Evolutionary conservation across 176 grass and related monocot genomes (phyloP).

Genomic region (Ensete ventricosum): DNA sequence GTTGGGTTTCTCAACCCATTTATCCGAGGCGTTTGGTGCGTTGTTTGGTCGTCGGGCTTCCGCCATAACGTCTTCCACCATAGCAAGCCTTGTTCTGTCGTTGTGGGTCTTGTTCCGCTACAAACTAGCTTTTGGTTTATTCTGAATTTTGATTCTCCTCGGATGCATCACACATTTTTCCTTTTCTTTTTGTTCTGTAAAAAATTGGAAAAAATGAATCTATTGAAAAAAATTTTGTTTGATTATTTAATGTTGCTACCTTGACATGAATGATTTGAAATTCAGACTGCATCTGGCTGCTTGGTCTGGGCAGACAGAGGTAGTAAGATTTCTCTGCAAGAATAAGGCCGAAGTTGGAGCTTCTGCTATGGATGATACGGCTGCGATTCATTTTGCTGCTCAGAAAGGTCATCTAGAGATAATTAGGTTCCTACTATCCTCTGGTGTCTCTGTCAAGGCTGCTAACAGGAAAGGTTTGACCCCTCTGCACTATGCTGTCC

Average conservation of each 20-base stretch:
- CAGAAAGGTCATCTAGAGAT: constrained; percentile 90
- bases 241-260: not conserved
- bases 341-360: constrained; percentile 76
- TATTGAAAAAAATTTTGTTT: not conserved
- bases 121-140: not conserved
- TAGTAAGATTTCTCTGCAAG: constrained; percentile 86
- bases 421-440: constrained; percentile 46
- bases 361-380: constrained; percentile 82
- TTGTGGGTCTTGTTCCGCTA: no score
- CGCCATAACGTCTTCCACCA: no score
- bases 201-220: not conserved
- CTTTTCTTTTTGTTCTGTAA: not conserved
- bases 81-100: no score
- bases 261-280: constrained; percentile 33
- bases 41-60: no score
- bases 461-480: constrained; percentile 87
- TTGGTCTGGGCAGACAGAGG: constrained; percentile 84
- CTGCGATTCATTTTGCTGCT: constrained; percentile 82
- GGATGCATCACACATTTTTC: not conserved
- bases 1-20: no score
- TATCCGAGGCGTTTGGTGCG: no score
- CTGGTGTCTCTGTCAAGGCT: constrained; percentile 66
- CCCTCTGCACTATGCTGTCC: constrained; percentile 67
- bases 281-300: constrained; percentile 85
- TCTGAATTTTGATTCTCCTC: not conserved